Evolutionary conservation across 2,329 filamentous ascomycete genomes (phyloP).

Genomic region (Alternaria longipes): DNA sequence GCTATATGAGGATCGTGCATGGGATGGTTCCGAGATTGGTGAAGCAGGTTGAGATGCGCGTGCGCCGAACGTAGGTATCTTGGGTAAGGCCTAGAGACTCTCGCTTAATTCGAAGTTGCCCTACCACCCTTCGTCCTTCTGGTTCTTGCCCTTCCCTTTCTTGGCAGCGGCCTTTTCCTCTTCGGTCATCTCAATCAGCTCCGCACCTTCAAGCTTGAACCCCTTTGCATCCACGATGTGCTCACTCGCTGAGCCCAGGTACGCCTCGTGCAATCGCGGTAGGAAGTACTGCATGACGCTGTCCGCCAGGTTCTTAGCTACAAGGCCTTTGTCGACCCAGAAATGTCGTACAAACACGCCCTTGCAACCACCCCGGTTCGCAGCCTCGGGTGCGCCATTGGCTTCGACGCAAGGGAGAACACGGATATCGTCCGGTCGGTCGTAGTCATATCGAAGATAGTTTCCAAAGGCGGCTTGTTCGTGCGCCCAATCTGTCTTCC

Average conservation of each 20-base stretch:
- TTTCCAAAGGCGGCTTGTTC: constrained; percentile 53
- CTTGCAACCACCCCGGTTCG: constrained; percentile 46
- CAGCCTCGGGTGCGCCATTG: constrained; percentile 50
- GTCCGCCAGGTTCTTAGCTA: constrained; percentile 44
- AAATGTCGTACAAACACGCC: constrained; percentile 53
- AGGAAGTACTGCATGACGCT: constrained; percentile 51
- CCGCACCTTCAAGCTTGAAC: constrained; percentile 44
- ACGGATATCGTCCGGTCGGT: constrained; percentile 49
- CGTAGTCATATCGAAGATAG: constrained; percentile 51
- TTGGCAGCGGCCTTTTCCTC: constrained; percentile 41
- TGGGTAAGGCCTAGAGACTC: background rate
- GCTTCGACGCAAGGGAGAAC: constrained; percentile 52
- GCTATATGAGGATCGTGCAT: background rate
- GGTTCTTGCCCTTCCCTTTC: constrained; percentile 39
- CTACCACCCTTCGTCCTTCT: constrained; percentile 49
- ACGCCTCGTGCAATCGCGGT: constrained; percentile 46
- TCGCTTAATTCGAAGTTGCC: background rate
- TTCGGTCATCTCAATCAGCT: constrained; percentile 43
- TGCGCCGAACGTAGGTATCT: background rate
- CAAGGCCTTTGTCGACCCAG: constrained; percentile 49
- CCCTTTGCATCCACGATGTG: constrained; percentile 50
- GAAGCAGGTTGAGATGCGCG: background rate
- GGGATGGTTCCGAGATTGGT: background rate
- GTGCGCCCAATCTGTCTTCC: constrained; percentile 50
- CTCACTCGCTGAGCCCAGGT: constrained; percentile 37